A percentile compares a stretch with the other conserved stretches of the same genome.
Conservation (phyloP, 148 eudicot genomes). For the Camellia japonica region DNA sequence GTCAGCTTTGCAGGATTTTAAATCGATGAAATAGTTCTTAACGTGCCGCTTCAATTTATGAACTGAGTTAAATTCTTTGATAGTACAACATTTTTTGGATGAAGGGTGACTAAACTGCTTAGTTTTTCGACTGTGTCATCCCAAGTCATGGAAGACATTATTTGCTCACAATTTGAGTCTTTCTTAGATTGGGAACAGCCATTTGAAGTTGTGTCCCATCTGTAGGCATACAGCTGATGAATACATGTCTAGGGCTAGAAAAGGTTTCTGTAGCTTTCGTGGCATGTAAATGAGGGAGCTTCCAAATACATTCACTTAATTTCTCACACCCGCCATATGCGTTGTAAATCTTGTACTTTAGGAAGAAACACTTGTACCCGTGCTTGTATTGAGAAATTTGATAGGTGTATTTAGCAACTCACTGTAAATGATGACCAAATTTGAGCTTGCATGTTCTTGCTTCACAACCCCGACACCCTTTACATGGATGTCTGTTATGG, state of each 20-base stretch:
- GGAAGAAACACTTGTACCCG: too few species aligned
- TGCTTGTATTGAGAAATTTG: too few species aligned
- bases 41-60: not conserved
- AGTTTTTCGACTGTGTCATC: not conserved
- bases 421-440: too few species aligned
- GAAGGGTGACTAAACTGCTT: conserved; percentile 4
- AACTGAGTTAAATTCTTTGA: not conserved
- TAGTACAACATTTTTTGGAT: not conserved
- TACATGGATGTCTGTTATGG: too few species aligned
- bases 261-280: not conserved
- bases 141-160: not conserved
- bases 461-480: too few species aligned
- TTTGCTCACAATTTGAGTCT: not conserved
- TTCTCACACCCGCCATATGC: too few species aligned
- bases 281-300: not conserved
- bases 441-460: too few species aligned
- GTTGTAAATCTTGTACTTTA: too few species aligned
- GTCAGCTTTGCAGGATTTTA: not conserved
- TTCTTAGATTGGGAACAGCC: not conserved
- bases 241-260: not conserved
- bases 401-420: too few species aligned
- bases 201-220: not conserved
- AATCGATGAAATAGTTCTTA: not conserved
- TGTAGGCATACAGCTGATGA: not conserved
- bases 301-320: too few species aligned